These are phyloP conservation scores for Kernera saxatilis DNA, from an alignment of 345 rosid genomes.

Conservation along the genomic window DNA sequence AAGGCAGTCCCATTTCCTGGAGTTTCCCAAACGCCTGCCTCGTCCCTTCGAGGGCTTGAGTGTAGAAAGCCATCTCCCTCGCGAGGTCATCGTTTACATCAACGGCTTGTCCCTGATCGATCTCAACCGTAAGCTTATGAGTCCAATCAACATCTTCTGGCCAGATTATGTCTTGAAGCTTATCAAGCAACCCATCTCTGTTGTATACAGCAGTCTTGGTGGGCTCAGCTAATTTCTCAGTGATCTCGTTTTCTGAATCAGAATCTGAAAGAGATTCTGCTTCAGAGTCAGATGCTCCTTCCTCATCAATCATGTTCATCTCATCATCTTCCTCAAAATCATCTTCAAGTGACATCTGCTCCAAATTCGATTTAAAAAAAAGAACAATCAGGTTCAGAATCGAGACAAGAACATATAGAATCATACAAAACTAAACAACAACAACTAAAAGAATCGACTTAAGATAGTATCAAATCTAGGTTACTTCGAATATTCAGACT, in stretches of 20 bases:
- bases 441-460: not conserved
- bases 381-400: not conserved
- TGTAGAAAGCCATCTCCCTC: constrained; percentile 69
- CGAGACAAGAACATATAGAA: not conserved
- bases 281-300: constrained; percentile 36
- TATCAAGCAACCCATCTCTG: constrained; percentile 62
- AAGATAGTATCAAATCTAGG: not conserved
- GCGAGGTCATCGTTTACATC: constrained; percentile 86
- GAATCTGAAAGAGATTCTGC: constrained; percentile 52
- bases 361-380: not conserved
- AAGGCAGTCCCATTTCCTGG: constrained; percentile 51
- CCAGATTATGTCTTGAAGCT: constrained; percentile 80
- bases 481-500: not conserved
- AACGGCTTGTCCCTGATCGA: constrained; percentile 61
- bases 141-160: constrained; percentile 65
- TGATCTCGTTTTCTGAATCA: constrained; percentile 55
- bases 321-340: constrained; percentile 39
- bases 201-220: constrained; percentile 53
- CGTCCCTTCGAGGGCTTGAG: constrained; percentile 75
- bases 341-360: constrained; percentile 32
- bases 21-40: constrained; percentile 58
- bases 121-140: constrained; percentile 56
- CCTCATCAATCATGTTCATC: constrained; percentile 35
- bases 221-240: constrained; percentile 53
- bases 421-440: not conserved